A percentile compares a stretch with the other conserved stretches of the same genome.
Evolutionary conservation across 2,329 filamentous ascomycete species (phyloP).

Genomic region (Apiospora phragmitis): DNA sequence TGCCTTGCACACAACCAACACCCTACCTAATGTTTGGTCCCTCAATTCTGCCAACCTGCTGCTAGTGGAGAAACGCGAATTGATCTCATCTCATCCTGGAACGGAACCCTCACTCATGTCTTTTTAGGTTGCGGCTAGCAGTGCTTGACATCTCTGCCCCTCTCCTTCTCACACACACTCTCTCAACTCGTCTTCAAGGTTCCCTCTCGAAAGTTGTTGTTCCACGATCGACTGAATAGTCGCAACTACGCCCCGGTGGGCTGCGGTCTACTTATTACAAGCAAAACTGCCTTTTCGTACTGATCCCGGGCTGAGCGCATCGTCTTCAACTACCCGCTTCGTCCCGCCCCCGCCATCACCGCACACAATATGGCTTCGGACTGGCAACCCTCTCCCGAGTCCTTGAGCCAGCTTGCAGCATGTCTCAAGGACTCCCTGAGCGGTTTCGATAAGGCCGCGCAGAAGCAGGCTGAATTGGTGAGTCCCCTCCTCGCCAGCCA

Average conservation of each 20-base stretch:
- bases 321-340: background rate
- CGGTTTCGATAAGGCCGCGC: slow-evolving; percentile 73
- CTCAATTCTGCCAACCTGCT: slow-evolving; percentile 2
- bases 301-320: slow-evolving; percentile 2
- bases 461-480: slow-evolving; percentile 88
- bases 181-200: background rate
- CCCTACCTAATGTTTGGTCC: background rate
- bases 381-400: slow-evolving; percentile 89
- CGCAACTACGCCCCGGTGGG: slow-evolving; percentile 5
- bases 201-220: background rate
- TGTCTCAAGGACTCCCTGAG: slow-evolving; percentile 92
- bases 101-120: background rate
- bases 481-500: slow-evolving; percentile 40
- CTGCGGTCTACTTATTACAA: background rate
- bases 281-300: background rate
- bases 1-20: background rate
- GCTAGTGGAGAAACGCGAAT: background rate
- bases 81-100: slow-evolving; percentile 8
- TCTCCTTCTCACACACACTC: background rate
- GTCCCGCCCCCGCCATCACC: slow-evolving; percentile 15
- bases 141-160: slow-evolving; percentile 5
- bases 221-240: background rate
- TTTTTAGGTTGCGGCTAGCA: slow-evolving; percentile 8
- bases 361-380: slow-evolving; percentile 61
- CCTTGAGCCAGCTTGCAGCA: slow-evolving; percentile 82